Base-by-base conservation (phyloP, 1,284 basidiomycete genomes). In the Golubevia sp. region DNA sequence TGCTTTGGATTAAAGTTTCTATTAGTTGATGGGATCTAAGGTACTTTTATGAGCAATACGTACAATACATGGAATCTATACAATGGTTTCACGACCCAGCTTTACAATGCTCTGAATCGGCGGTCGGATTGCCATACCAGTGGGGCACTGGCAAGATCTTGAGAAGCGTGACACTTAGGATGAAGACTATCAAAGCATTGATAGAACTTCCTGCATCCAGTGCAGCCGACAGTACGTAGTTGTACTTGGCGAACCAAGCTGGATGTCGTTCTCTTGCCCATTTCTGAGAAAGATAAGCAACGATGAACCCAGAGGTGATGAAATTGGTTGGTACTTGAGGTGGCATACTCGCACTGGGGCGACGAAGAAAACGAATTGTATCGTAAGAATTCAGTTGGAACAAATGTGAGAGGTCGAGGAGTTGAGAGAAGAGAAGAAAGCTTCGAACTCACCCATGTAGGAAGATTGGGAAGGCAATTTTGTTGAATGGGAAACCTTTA, bases 381-480 rank as follows among this genome's bases (percentile, higher is more conserved):
- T n/a, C n/a, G n/a, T n/a, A n/a, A n/a, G n/a, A n/a, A n/a, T n/a
- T n/a, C n/a, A 3, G 70, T 57, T 2, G 84, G 84, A 0, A 85
- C 86, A 2, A n/a, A n/a, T n/a, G n/a, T n/a, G n/a, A n/a, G n/a
- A n/a, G n/a, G n/a, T n/a, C n/a, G n/a, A n/a, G n/a, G n/a, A n/a
- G n/a, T n/a, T n/a, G n/a, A n/a, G n/a, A n/a, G n/a, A n/a, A n/a
- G n/a, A n/a, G n/a, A n/a, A n/a, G n/a, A n/a, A n/a, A n/a, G n/a
- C n/a, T n/a, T n/a, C n/a, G n/a, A n/a, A n/a, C n/a, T n/a, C n/a
- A n/a, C n/a, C 86, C 86, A 55, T 83, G 84, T 56, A 86, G 83
- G 30, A 87, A 82, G 67, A 87, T 85, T 3, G 86, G 86, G 48
- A 86, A 85, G n/a, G 85, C 85, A 4, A 86, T 79, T 70, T 84